Evolutionary conservation across 768 basidiomycete genomes (phyloP).

Genomic region (Dioszegia crocea): DNA sequence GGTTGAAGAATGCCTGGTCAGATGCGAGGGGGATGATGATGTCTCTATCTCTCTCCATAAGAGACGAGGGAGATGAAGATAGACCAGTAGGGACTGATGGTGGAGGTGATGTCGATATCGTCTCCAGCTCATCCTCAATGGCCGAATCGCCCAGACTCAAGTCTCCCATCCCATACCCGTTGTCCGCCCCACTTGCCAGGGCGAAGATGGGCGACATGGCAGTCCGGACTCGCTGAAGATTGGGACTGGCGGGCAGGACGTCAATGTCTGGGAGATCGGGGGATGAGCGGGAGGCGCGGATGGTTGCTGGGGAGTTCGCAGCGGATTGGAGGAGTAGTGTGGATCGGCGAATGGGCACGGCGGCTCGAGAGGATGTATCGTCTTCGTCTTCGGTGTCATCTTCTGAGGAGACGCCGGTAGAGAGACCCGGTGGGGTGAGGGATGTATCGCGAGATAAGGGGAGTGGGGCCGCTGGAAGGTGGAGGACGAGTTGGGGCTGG

Average conservation of each 20-base stretch:
- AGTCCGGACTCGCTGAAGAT: conserved; percentile 20
- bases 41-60: conserved; percentile 51
- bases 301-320: neutral
- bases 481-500: conserved; percentile 49
- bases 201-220: conserved; percentile 47
- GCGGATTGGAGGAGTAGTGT: conserved; percentile 5
- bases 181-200: conserved; percentile 30
- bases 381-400: conserved; percentile 15
- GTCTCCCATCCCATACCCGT: conserved; percentile 25
- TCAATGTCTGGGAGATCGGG: conserved; percentile 7
- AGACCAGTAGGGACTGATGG: neutral
- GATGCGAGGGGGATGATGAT: conserved; percentile 74
- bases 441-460: conserved; percentile 3
- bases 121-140: conserved; percentile 6
- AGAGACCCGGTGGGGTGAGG: neutral
- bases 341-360: neutral
- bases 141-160: conserved; percentile 22
- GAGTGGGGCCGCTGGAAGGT: conserved; percentile 31
- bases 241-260: conserved; percentile 36
- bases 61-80: neutral
- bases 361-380: neutral
- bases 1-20: conserved; percentile 73
- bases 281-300: neutral
- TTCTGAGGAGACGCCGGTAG: conserved; percentile 13
- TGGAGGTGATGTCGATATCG: neutral